Conservation (phyloP, 345 rosid species). For the Raphanus sativus region DNA sequence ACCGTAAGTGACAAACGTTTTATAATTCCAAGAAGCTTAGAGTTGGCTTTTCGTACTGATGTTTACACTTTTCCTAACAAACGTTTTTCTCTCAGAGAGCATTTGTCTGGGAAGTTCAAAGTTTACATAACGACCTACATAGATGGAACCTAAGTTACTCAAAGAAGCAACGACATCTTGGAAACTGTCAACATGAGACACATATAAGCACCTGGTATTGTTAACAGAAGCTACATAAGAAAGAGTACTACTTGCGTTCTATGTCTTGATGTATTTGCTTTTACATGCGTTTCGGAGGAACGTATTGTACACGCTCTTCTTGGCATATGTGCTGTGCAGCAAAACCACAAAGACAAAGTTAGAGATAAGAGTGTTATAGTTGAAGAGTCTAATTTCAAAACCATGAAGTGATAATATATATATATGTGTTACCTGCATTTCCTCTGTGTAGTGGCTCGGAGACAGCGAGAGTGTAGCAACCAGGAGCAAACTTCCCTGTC, state of each 20-base stretch:
- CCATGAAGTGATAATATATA: background rate
- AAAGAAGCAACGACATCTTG: background rate
- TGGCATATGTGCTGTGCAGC: conserved; percentile 69
- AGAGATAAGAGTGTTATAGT: background rate
- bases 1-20: no score
- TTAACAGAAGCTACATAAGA: conserved; percentile 25
- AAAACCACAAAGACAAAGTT: conserved; percentile 1
- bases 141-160: background rate
- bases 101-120: background rate
- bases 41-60: background rate
- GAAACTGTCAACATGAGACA: conserved; percentile 2
- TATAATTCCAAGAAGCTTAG: background rate
- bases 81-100: background rate
- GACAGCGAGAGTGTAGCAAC: conserved; percentile 85
- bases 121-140: background rate
- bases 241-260: background rate
- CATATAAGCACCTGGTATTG: conserved; percentile 9
- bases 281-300: conserved; percentile 66
- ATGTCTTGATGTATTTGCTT: conserved; percentile 23
- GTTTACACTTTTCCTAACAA: background rate
- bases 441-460: conserved; percentile 80
- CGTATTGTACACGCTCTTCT: conserved; percentile 76
- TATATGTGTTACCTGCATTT: conserved; percentile 57
- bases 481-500: conserved; percentile 83
- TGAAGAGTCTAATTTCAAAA: background rate